Evolutionary conservation across 2,329 filamentous ascomycete genomes (phyloP).

Genomic region (Verticillium albo-atrum): DNA sequence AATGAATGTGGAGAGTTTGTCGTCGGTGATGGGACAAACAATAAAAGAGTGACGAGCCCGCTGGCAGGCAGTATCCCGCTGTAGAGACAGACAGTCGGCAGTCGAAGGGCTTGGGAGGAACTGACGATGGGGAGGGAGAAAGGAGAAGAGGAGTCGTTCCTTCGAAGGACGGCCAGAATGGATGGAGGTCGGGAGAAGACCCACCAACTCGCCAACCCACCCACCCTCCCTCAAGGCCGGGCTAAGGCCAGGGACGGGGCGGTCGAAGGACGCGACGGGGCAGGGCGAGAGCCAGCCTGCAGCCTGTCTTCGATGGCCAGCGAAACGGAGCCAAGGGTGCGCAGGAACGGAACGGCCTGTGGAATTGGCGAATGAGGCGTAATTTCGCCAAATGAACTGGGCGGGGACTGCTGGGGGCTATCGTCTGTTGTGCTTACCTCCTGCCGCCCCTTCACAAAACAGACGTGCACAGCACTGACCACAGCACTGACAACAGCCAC

Average conservation of each 20-base stretch:
- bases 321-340: conserved; percentile 11
- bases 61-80: conserved; percentile 42
- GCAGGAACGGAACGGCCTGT: conserved; percentile 4
- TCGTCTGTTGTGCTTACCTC: background rate
- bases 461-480: background rate
- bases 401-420: background rate
- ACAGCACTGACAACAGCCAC: background rate
- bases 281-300: conserved; percentile 8
- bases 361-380: conserved; percentile 13
- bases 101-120: conserved; percentile 21
- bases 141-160: conserved; percentile 4
- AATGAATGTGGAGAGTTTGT: conserved; percentile 26
- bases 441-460: background rate
- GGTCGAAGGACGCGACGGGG: conserved; percentile 18
- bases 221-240: background rate
- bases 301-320: background rate
- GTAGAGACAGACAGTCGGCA: conserved; percentile 26
- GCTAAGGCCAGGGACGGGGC: conserved; percentile 11
- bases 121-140: conserved; percentile 22
- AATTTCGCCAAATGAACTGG: conserved; percentile 14
- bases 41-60: conserved; percentile 55
- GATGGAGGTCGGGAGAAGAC: conserved; percentile 12
- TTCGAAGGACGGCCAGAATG: conserved; percentile 12
- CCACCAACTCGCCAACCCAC: background rate
- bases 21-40: conserved; percentile 14